Evolutionary conservation across 2,329 filamentous ascomycete genomes (phyloP).

Genomic region (Hymenoscyphus repandus): DNA sequence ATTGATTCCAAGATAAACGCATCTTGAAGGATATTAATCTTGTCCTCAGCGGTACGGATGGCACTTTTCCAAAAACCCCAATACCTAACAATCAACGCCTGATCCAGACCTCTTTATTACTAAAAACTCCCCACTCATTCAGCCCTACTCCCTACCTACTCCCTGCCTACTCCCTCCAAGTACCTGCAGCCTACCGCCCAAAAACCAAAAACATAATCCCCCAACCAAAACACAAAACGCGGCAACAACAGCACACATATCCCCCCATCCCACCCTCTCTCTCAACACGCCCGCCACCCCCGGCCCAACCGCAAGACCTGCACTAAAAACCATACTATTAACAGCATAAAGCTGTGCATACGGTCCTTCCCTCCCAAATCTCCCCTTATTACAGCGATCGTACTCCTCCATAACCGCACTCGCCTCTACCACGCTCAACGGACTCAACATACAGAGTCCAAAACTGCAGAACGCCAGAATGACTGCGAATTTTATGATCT

Average conservation of each 20-base stretch:
- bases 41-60: too few species aligned
- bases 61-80: too few species aligned
- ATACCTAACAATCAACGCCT: too few species aligned
- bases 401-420: conserved; percentile 50
- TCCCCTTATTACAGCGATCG: conserved; percentile 46
- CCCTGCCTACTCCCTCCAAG: background rate
- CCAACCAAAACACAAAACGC: conserved; percentile 19
- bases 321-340: conserved; percentile 57
- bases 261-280: conserved; percentile 48
- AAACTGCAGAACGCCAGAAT: conserved; percentile 44
- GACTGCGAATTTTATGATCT: conserved; percentile 41
- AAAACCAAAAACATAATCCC: conserved; percentile 18
- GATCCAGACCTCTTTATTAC: too few species aligned
- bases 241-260: conserved; percentile 39
- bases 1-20: too few species aligned
- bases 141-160: background rate
- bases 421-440: conserved; percentile 52
- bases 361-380: conserved; percentile 51
- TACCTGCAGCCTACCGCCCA: conserved; percentile 12
- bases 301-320: conserved; percentile 55
- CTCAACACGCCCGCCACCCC: conserved; percentile 48
- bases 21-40: too few species aligned
- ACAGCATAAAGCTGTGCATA: conserved; percentile 63
- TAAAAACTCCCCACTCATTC: background rate
- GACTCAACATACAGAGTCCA: conserved; percentile 48